These are phyloP conservation scores for Williopsis jadinii DNA, from an alignment of 1,139 yeast genomes.

Conservation along the genomic window DNA sequence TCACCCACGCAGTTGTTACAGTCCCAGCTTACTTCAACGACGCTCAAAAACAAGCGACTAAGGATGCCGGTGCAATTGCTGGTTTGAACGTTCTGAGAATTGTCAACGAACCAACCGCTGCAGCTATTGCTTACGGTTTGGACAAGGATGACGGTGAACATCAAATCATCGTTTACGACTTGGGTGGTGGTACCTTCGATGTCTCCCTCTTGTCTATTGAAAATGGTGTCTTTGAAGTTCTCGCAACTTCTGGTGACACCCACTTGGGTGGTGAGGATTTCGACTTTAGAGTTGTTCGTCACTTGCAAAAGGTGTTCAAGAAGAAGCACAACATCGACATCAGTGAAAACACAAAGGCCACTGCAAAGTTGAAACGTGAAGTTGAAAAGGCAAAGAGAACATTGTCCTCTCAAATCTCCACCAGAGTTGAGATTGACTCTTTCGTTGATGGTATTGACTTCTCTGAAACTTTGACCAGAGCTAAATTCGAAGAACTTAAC, in stretches of 20 bases:
- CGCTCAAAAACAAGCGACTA: slow-evolving; percentile 98
- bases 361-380: slow-evolving; percentile 85
- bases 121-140: slow-evolving; percentile 98
- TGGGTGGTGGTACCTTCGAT: slow-evolving; percentile 99
- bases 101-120: slow-evolving; percentile 99
- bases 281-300: slow-evolving; percentile 75
- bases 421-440: slow-evolving; percentile 86
- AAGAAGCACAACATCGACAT: slow-evolving; percentile 76
- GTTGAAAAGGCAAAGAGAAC: slow-evolving; percentile 93
- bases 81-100: slow-evolving; percentile 97
- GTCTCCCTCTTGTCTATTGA: slow-evolving; percentile 92
- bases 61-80: slow-evolving; percentile 98
- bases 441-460: slow-evolving; percentile 93
- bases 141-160: slow-evolving; percentile 85
- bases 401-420: slow-evolving; percentile 78
- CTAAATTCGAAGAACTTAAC: slow-evolving; percentile 86
- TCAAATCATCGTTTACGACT: slow-evolving; percentile 90
- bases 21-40: slow-evolving; percentile 99
- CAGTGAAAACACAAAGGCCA: slow-evolving; percentile 68
- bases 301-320: slow-evolving; percentile 77
- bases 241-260: slow-evolving; percentile 99
- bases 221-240: slow-evolving; percentile 98
- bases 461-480: slow-evolving; percentile 79
- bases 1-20: slow-evolving; percentile 94
- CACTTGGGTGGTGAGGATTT: slow-evolving; percentile 65